Conservation (phyloP, 2,329 filamentous ascomycete genomes). For the Pseudocercospora eumusae region DNA sequence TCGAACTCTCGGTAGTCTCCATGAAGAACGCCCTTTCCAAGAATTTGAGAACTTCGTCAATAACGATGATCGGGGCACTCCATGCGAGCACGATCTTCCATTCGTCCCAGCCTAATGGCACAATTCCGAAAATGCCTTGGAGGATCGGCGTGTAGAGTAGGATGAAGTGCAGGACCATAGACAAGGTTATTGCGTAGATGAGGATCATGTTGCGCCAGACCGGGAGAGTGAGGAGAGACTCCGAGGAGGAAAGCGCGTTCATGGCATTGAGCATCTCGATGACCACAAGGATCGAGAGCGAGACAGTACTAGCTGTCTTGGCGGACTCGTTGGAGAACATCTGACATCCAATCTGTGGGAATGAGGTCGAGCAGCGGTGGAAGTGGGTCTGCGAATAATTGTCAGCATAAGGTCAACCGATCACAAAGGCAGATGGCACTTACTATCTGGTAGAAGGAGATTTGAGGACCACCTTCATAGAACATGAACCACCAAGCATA, state of each 20-base stretch:
- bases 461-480: slow-evolving; percentile 84
- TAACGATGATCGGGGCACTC: slow-evolving; percentile 89
- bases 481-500: slow-evolving; percentile 99
- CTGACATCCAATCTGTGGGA: slow-evolving; percentile 84
- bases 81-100: slow-evolving; percentile 90
- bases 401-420: slow-evolving; percentile 16
- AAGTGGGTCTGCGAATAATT: slow-evolving; percentile 65
- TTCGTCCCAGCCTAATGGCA: slow-evolving; percentile 80
- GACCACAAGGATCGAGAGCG: slow-evolving; percentile 85
- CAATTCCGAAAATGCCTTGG: slow-evolving; percentile 84
- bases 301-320: slow-evolving; percentile 89
- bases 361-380: slow-evolving; percentile 84
- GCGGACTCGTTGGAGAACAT: slow-evolving; percentile 89
- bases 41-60: slow-evolving; percentile 82
- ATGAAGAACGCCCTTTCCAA: slow-evolving; percentile 58
- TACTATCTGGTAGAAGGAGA: slow-evolving; percentile 81
- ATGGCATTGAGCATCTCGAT: slow-evolving; percentile 99
- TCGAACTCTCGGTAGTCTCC: slow-evolving; percentile 30
- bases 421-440: slow-evolving; percentile 32
- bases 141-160: slow-evolving; percentile 90
- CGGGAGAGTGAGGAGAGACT: slow-evolving; percentile 87
- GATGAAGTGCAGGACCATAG: slow-evolving; percentile 92
- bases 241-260: slow-evolving; percentile 94
- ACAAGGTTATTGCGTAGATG: slow-evolving; percentile 87
- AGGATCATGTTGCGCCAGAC: slow-evolving; percentile 99